These are phyloP conservation scores for Diaporthe sp. DNA, from an alignment of 2,329 filamentous ascomycete genomes.

Conservation along the genomic window DNA sequence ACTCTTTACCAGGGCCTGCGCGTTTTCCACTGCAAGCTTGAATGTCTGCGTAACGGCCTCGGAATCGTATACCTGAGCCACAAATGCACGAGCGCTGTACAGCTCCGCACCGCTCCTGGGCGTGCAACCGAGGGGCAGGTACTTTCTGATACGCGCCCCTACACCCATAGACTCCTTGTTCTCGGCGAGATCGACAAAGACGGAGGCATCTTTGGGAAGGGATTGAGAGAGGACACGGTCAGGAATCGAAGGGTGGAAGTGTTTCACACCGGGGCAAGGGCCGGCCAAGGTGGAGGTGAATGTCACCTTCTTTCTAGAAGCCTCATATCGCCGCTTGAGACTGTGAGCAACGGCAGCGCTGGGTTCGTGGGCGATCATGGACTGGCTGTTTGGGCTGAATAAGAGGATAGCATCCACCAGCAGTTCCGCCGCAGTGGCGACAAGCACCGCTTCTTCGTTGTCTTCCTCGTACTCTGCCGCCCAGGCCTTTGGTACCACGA, in stretches of 20 bases:
- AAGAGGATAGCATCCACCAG: slow-evolving; percentile 19
- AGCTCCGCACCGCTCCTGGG: neutral
- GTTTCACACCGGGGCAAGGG: slow-evolving; percentile 4
- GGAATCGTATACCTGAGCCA: slow-evolving; percentile 11
- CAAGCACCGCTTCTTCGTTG: slow-evolving; percentile 14
- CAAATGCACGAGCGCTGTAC: slow-evolving; percentile 23
- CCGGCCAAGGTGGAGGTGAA: slow-evolving; percentile 11
- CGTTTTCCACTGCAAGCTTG: neutral
- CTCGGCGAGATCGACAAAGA: slow-evolving; percentile 17
- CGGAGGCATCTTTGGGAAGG: slow-evolving; percentile 2
- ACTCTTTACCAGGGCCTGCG: neutral
- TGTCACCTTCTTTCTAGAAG: slow-evolving; percentile 9
- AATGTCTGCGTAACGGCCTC: slow-evolving; percentile 1
- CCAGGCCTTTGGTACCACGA: slow-evolving; percentile 9
- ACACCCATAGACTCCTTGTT: slow-evolving; percentile 4
- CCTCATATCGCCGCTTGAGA: slow-evolving; percentile 3
- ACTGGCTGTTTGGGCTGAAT: neutral
- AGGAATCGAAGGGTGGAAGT: slow-evolving; percentile 14
- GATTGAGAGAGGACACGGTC: slow-evolving; percentile 12
- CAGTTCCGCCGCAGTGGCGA: slow-evolving; percentile 4
- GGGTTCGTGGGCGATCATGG: slow-evolving; percentile 8
- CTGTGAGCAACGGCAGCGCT: slow-evolving; percentile 2
- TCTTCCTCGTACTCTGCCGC: neutral
- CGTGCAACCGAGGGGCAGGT: slow-evolving; percentile 15
- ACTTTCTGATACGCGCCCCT: slow-evolving; percentile 16